Conservation (phyloP, 768 basidiomycete genomes). For the Phylloporus arenicola region DNA sequence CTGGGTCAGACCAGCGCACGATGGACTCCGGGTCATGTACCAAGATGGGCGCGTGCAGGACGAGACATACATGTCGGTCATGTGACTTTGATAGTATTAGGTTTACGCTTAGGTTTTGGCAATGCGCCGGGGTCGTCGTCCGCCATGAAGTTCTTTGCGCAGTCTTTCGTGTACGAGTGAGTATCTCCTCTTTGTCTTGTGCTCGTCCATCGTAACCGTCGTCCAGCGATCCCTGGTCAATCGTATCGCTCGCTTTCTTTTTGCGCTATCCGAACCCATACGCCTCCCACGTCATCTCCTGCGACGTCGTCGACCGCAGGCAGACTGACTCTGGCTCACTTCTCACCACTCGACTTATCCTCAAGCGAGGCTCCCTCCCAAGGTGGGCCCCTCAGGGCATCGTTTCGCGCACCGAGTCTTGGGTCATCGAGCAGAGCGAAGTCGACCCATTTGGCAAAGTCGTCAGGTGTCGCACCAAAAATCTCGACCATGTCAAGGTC, state of each 20-base stretch:
- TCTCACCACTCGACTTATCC: slow-evolving; percentile 82
- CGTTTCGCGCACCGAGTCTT: slow-evolving; percentile 79
- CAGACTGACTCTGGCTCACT: slow-evolving; percentile 71
- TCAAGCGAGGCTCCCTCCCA: slow-evolving; percentile 88
- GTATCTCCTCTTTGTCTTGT: slow-evolving; percentile 17
- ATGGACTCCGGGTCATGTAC: slow-evolving; percentile 57
- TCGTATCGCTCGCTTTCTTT: slow-evolving; percentile 89
- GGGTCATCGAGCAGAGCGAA: slow-evolving; percentile 93
- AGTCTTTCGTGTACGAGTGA: slow-evolving; percentile 54
- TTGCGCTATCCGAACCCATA: slow-evolving; percentile 95
- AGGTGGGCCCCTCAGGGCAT: slow-evolving; percentile 87
- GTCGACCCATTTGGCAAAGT: slow-evolving; percentile 79
- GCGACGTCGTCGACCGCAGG: slow-evolving; percentile 87
- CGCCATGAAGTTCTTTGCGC: slow-evolving; percentile 50
- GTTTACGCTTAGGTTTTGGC: not conserved
- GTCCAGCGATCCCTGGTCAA: slow-evolving; percentile 85
- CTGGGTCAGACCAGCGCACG: slow-evolving; percentile 72
- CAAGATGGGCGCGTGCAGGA: slow-evolving; percentile 42
- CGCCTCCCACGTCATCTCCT: slow-evolving; percentile 88
- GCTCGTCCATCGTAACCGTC: not conserved
- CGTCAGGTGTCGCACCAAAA: slow-evolving; percentile 76
- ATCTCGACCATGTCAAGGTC: slow-evolving; percentile 90
- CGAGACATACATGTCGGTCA: slow-evolving; percentile 38
- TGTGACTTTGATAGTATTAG: not conserved
- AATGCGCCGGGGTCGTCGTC: slow-evolving; percentile 35